Evolutionary conservation across 2,329 filamentous ascomycete genomes (phyloP).

Genomic region (Ascochyta fabae): DNA sequence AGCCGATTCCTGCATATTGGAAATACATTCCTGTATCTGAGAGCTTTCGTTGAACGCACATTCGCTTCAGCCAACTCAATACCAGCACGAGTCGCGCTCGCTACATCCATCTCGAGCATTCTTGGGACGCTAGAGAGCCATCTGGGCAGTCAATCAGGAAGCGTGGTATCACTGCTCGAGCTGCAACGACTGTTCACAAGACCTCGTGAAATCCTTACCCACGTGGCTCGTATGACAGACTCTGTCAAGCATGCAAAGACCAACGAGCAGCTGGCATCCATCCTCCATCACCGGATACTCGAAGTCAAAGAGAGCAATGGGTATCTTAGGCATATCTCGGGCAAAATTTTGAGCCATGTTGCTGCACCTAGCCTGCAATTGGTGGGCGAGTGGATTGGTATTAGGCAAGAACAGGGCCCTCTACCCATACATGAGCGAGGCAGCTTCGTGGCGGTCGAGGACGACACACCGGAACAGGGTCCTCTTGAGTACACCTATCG

Average conservation of each 20-base stretch:
- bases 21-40: slow-evolving; percentile 43
- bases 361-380: slow-evolving; percentile 71
- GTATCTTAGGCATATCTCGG: slow-evolving; percentile 68
- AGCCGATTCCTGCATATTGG: slow-evolving; percentile 52
- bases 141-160: slow-evolving; percentile 37
- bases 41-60: slow-evolving; percentile 47
- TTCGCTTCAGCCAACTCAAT: slow-evolving; percentile 45
- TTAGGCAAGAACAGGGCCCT: slow-evolving; percentile 53
- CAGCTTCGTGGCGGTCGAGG: slow-evolving; percentile 40
- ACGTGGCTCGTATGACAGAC: slow-evolving; percentile 60
- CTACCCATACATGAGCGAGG: slow-evolving; percentile 34
- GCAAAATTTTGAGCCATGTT: slow-evolving; percentile 69
- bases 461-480: slow-evolving; percentile 29
- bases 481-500: slow-evolving; percentile 67
- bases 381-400: slow-evolving; percentile 77
- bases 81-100: slow-evolving; percentile 52
- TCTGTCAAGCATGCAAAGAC: slow-evolving; percentile 52
- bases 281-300: slow-evolving; percentile 46
- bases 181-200: slow-evolving; percentile 51
- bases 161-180: slow-evolving; percentile 48
- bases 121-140: slow-evolving; percentile 51
- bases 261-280: slow-evolving; percentile 48
- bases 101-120: slow-evolving; percentile 48
- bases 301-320: slow-evolving; percentile 68
- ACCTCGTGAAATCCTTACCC: slow-evolving; percentile 60